Evolutionary conservation across 192 early-diverging fungal species (phyloP).

Genomic region (Dissophora ornata): DNA sequence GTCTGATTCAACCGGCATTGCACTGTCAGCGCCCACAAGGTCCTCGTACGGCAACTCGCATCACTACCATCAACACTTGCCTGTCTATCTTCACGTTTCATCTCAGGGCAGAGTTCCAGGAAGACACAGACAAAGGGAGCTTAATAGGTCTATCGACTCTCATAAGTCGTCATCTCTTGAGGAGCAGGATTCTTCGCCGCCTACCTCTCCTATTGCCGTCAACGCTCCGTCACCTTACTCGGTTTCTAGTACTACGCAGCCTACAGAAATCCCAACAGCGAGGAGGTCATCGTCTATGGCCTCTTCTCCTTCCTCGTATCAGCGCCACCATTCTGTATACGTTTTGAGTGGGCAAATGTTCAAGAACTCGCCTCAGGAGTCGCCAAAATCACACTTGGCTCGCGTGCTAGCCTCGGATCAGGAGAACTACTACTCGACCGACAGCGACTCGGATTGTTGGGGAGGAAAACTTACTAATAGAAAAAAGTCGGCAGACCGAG

Average conservation of each 20-base stretch:
- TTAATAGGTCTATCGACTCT: constrained; percentile 40
- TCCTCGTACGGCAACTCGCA: constrained; percentile 23
- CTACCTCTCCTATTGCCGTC: constrained; percentile 30
- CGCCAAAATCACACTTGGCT: constrained; percentile 41
- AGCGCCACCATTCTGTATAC: constrained; percentile 48
- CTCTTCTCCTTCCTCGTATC: constrained; percentile 49
- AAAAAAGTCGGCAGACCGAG: constrained; percentile 32
- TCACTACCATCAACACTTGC: constrained; percentile 20
- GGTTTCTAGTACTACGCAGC: constrained; percentile 2
- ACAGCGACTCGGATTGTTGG: constrained; percentile 49
- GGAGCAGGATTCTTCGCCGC: constrained; percentile 50
- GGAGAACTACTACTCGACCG: constrained; percentile 47
- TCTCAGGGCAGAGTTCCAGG: constrained; percentile 19
- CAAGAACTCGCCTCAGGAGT: constrained; percentile 45
- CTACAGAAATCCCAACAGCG: constrained; percentile 32
- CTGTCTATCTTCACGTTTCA: neutral
- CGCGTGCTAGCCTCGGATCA: constrained; percentile 46
- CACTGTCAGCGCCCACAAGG: constrained; percentile 27
- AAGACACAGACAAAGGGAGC: constrained; percentile 22
- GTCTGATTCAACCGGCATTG: constrained; percentile 13
- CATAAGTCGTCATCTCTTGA: constrained; percentile 39
- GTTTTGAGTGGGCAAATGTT: constrained; percentile 53
- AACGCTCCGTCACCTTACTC: constrained; percentile 43
- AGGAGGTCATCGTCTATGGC: constrained; percentile 48
- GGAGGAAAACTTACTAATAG: constrained; percentile 14